Conservation (phyloP, 2,329 filamentous ascomycete species). For the Aspergillus glaucus region DNA sequence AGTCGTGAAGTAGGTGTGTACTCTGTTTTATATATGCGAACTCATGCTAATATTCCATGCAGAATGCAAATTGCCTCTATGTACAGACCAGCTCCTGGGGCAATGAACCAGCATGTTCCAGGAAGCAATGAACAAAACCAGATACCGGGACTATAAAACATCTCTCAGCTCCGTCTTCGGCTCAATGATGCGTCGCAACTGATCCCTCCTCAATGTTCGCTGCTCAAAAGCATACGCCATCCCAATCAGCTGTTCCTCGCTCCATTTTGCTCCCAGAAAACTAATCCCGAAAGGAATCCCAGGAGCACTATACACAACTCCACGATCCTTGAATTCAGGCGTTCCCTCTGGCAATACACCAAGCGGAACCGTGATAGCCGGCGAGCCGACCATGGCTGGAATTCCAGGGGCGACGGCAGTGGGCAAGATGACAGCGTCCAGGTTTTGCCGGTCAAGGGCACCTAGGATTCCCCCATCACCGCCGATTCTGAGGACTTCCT, state of each 20-base stretch:
- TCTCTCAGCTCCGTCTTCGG: slow-evolving; percentile 45
- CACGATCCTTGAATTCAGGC: slow-evolving; percentile 32
- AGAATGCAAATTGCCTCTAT: neutral
- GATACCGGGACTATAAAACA: slow-evolving; percentile 18
- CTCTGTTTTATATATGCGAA: neutral
- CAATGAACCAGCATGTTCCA: neutral
- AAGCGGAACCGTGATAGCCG: slow-evolving; percentile 58
- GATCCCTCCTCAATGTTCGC: slow-evolving; percentile 44
- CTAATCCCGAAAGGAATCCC: slow-evolving; percentile 56
- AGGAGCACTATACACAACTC: slow-evolving; percentile 50
- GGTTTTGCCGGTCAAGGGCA: slow-evolving; percentile 49
- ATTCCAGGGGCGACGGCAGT: slow-evolving; percentile 44
- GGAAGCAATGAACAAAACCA: neutral
- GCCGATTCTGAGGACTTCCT: slow-evolving; percentile 48
- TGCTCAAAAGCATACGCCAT: slow-evolving; percentile 66
- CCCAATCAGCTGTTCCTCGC: slow-evolving; percentile 56
- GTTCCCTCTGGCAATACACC: slow-evolving; percentile 49
- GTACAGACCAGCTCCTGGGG: neutral
- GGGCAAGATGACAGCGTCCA: slow-evolving; percentile 59
- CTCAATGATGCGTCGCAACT: slow-evolving; percentile 44
- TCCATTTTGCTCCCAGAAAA: slow-evolving; percentile 57
- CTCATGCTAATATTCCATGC: neutral
- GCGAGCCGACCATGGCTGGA: slow-evolving; percentile 53
- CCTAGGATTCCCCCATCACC: slow-evolving; percentile 57
- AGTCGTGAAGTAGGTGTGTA: neutral